Conservation (phyloP, 164 flowering plant genomes). For the Nymphaea colorata region DNA sequence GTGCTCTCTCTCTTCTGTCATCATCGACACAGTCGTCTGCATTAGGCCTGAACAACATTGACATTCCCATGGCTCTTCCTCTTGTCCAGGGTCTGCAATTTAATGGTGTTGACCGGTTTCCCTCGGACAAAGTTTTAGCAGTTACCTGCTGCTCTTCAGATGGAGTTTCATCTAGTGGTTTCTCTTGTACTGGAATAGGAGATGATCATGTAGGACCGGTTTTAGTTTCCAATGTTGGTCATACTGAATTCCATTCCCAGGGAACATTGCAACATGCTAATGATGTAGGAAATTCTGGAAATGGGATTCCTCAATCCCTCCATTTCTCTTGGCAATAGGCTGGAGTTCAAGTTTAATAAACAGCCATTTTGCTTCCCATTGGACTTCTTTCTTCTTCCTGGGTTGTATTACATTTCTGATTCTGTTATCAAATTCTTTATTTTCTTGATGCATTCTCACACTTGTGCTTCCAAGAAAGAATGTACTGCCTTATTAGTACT, state of each 20-base stretch:
- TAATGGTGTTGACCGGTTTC: conserved; percentile 11
- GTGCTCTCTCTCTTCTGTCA: conserved; percentile 98
- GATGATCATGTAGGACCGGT: conserved; percentile 20
- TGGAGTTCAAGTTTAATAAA: not conserved
- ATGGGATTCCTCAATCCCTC: not conserved
- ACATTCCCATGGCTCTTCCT: conserved; percentile 24
- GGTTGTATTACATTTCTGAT: too few relatives aligned
- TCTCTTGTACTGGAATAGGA: conserved; percentile 13
- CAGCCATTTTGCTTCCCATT: too few relatives aligned
- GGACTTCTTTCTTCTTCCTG: too few relatives aligned
- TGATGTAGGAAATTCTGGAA: not conserved
- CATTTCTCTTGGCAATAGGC: not conserved
- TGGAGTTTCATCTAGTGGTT: conserved; percentile 4
- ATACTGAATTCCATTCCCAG: conserved; percentile 20
- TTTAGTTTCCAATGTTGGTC: conserved; percentile 10
- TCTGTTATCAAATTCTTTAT: too few relatives aligned
- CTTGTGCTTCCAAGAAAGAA: too few relatives aligned
- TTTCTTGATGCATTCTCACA: too few relatives aligned
- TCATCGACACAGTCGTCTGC: conserved; percentile 30
- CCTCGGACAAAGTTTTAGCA: not conserved
- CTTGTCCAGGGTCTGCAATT: conserved; percentile 17
- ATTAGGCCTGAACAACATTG: conserved; percentile 20
- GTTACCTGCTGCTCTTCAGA: conserved; percentile 3
- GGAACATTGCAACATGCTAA: conserved; percentile 25
- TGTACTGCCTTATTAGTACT: too few relatives aligned